Evolutionary conservation across 164 flowering plant genomes (phyloP), one percentile per base, ranked within the genome.

Genomic region (Santalum album): DNA sequence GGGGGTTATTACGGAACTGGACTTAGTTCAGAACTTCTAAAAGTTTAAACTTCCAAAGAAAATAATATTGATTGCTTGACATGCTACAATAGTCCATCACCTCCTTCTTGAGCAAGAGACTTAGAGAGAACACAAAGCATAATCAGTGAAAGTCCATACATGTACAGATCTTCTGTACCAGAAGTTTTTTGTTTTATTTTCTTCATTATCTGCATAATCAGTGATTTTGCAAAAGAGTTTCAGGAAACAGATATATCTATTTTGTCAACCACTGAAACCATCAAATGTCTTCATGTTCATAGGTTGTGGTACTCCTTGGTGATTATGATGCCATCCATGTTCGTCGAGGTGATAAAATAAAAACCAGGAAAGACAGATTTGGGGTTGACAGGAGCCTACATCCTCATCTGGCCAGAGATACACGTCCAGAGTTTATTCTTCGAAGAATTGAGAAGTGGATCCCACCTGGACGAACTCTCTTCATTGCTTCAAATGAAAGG

Each of bases 301-400:
- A 92, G 98, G 73, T 92, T 54, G 80, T 75, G 68, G 66, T 69
- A 34, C 69, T 64, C n/a, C 96, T 92, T 63, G 96, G 95, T 63
- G 95, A 85, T 61, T 92, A 89, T 67, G 96, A 83, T 79, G 90
- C 97, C 36, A 80, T 92, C 34, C 99, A 92, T 73, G 97, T 89
- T 49, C 92, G 99, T 47, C 80, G 99, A 58, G 99, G 99, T 7
- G 99, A 92, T 72, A 89, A 72, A 62, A 57, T 92, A 49, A 92
- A 89, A 67, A 89, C 87, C 18, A 78, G 97, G 54, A 89, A 87
- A 57, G 99, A 92, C 72, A 75, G 90, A 48, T 75, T 71, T 69
- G 96, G 99, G 26, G 84, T 80, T 55, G 54, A 53, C 0, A 75
- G 96, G 65, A 75, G 53, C 60, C 73, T 81, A 45, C 91, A 85